Evolutionary conservation across 371 early-diverging fungal genomes (phyloP).

Genomic region (Mucor racemosus): DNA sequence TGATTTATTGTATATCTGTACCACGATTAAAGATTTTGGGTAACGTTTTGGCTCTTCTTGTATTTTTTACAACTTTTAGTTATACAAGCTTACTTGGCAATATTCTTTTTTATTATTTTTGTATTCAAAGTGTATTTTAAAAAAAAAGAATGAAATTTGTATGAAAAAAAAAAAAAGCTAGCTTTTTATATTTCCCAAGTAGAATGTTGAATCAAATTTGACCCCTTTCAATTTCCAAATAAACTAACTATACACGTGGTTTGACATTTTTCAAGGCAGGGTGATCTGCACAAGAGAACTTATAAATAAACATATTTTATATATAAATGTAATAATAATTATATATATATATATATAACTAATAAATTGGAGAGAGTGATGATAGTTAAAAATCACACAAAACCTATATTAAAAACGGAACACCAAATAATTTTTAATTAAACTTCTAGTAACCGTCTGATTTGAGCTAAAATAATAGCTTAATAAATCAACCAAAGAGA

Average conservation of each 20-base stretch:
- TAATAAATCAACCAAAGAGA: neutral
- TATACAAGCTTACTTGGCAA: constrained; percentile 6
- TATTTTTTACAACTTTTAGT: neutral
- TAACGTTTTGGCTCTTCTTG: constrained; percentile 1
- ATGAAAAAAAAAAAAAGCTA: neutral
- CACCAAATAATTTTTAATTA: neutral
- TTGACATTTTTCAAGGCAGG: neutral
- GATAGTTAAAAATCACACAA: neutral
- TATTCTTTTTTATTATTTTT: too few relatives aligned
- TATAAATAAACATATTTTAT: neutral
- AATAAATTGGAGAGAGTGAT: neutral
- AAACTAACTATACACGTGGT: neutral
- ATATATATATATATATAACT: neutral
- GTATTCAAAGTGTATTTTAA: too few relatives aligned
- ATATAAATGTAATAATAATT: neutral
- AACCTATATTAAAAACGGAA: constrained; percentile 1
- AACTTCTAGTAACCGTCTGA: neutral
- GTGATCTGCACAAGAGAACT: neutral
- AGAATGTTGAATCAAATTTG: too few relatives aligned
- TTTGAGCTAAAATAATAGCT: neutral
- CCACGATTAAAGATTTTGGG: neutral
- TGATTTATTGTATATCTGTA: neutral
- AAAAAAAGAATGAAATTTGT: too few relatives aligned
- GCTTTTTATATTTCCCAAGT: neutral
- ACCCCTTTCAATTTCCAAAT: constrained; percentile 2